Conservation (phyloP, 495 filamentous ascomycete species). For the Rhypophila decipiens region DNA sequence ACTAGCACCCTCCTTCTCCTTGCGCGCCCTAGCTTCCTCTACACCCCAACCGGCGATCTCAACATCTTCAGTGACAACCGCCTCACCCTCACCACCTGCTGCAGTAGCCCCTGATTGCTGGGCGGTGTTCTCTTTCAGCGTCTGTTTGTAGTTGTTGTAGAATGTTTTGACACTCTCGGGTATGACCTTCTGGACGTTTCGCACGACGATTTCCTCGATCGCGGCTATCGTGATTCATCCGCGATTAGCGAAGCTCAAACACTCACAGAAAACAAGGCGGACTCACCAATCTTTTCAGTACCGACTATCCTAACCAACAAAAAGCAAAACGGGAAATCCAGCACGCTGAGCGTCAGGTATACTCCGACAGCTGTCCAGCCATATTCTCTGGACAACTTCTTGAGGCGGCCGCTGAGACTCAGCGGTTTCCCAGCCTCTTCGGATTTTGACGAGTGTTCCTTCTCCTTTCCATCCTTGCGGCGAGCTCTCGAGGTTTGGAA, state of each 20-base stretch:
- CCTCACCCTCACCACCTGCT: constrained; percentile 18
- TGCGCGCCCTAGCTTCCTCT: constrained; percentile 41
- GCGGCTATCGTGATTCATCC: constrained; percentile 25
- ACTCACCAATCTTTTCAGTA: constrained; percentile 70
- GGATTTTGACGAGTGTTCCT: no score
- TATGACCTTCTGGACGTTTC: constrained; percentile 41
- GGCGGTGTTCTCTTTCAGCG: constrained; percentile 26
- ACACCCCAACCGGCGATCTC: constrained; percentile 47
- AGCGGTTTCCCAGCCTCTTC: no score
- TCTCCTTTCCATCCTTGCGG: no score
- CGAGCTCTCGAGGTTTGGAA: no score
- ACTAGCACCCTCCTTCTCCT: constrained; percentile 48
- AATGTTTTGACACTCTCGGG: constrained; percentile 40
- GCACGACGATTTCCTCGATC: constrained; percentile 45
- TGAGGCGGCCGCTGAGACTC: constrained; percentile 67
- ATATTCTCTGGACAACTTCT: constrained; percentile 85
- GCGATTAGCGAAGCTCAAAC: background rate
- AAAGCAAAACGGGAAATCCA: constrained; percentile 97
- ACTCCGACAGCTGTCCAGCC: constrained; percentile 92
- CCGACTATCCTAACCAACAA: constrained; percentile 75
- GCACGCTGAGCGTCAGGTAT: constrained; percentile 70
- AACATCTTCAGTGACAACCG: constrained; percentile 29
- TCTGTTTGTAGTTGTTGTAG: constrained; percentile 35
- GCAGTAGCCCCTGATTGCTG: no score
- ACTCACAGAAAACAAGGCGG: background rate